Conservation (phyloP, 148 eudicot species). For the Linanthus parryae region DNA sequence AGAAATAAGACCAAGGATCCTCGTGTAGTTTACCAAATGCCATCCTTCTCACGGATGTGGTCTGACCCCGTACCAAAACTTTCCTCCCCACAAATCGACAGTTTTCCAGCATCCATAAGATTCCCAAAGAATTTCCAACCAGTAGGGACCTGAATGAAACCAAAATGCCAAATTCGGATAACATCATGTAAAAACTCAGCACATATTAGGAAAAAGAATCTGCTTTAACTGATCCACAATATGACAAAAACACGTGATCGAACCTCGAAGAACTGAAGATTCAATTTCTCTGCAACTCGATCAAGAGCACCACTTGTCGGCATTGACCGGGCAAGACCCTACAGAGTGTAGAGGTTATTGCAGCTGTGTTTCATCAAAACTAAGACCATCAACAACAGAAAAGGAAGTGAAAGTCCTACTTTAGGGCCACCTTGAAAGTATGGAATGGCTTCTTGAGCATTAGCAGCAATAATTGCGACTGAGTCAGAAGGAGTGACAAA, state of each 20-base stretch:
- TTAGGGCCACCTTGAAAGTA: constrained; percentile 76
- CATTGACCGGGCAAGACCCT: constrained; percentile 99
- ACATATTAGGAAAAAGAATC: too few relatives aligned
- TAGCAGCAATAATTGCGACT: constrained; percentile 96
- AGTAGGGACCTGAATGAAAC: constrained; percentile 76
- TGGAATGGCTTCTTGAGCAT: constrained; percentile 88
- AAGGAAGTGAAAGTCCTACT: constrained; percentile 29
- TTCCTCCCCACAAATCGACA: constrained; percentile 98
- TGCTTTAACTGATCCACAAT: too few relatives aligned
- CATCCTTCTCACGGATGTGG: constrained; percentile 99
- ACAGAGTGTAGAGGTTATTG: constrained; percentile 8
- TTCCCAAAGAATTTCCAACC: constrained; percentile 99
- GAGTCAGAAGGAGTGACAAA: constrained; percentile 99
- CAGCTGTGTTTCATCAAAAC: neutral
- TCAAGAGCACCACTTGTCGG: constrained; percentile 99
- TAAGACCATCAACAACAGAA: neutral
- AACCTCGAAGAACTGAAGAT: constrained; percentile 95
- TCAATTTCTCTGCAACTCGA: constrained; percentile 81
- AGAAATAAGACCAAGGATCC: too few relatives aligned
- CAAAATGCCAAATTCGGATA: constrained; percentile 4
- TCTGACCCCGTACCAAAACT: constrained; percentile 99
- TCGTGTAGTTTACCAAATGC: constrained; percentile 92
- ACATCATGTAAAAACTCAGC: neutral
- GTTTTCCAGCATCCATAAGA: constrained; percentile 90
- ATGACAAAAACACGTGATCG: too few relatives aligned